Evolutionary conservation across 768 basidiomycete species (phyloP).

Genomic region (Hypsizygus marmoreus): DNA sequence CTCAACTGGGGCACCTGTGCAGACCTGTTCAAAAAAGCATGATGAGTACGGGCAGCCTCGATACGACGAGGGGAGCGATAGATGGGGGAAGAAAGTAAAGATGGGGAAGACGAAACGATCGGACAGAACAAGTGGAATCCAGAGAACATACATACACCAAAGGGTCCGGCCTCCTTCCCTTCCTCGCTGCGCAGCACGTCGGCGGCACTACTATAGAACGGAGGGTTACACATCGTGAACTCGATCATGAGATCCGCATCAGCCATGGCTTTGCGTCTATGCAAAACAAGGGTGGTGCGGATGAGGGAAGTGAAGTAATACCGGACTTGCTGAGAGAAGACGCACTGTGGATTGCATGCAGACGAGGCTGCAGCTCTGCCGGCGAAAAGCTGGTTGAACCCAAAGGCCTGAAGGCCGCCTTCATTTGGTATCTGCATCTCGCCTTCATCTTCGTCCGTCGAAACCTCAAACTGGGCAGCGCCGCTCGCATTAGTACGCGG

Average conservation of each 20-base stretch:
- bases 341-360: neutral
- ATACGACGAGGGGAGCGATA: neutral
- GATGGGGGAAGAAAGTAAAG: neutral
- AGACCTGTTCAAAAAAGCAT: constrained; percentile 51
- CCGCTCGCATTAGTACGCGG: constrained; percentile 28
- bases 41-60: neutral
- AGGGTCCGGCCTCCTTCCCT: constrained; percentile 66
- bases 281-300: neutral
- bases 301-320: neutral
- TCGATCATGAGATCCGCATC: constrained; percentile 49
- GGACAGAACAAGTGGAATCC: too few species aligned
- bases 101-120: too few species aligned
- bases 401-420: neutral
- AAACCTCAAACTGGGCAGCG: constrained; percentile 41
- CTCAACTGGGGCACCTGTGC: constrained; percentile 84
- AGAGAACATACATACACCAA: constrained; percentile 67
- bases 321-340: neutral
- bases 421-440: neutral
- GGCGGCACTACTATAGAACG: constrained; percentile 80
- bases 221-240: constrained; percentile 96
- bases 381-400: constrained; percentile 15
- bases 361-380: too few species aligned
- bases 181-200: constrained; percentile 65
- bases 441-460: constrained; percentile 31
- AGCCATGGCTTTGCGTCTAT: constrained; percentile 4